Evolutionary conservation across 108 stramenopile genomes (phyloP), one percentile per base, ranked within the genome.

Genomic region (Chaetoceros muelleri): DNA sequence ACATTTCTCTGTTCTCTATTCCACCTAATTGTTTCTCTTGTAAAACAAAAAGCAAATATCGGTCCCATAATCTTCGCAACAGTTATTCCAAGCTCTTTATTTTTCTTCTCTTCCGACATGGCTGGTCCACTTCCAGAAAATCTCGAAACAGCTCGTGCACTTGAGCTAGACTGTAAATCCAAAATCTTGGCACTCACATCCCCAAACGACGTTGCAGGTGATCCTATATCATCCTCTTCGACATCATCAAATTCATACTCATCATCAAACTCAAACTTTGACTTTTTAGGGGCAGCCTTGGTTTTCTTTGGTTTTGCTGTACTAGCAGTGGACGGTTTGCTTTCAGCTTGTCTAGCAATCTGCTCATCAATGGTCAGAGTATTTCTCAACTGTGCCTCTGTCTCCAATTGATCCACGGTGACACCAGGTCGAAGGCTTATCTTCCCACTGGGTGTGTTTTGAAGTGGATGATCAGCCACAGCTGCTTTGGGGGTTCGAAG

Each of bases 181-280:
- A 40, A 40, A 13, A 13, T 40, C 13, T 40, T 40, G 5, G 34
- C 34, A 40, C 34, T 40, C n/a, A n/a, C 5, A 46, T 27, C 23
- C 1, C 18, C 13, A 53, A 61, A 24, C 21, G 22, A 27, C 19
- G n/a, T 21, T 30, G 24, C 44, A 24, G 21, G 7, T 54, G 28
- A 45, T 47, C 48, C 23, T 24, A 28, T 28, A 22, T 62, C 60
- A 50, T 64, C 68, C 16, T 66, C 44, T 13, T 62, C 79, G 50
- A 72, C 74, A n/a, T 28, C 46, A 56, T 76, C 65, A 40, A 71
- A 56, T 45, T 76, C 81, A 57, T 70, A 74, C 75, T 52, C 29
- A 17, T 61, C 27, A 2, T 51, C 49, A 13, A 40, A 40, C 5
- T 40, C 34, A 40, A 40, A 40, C 34, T 40, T 40, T 5, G 8